Evolutionary conservation across 2,329 filamentous ascomycete species (phyloP).

Genomic region (Botryotinia convoluta): DNA sequence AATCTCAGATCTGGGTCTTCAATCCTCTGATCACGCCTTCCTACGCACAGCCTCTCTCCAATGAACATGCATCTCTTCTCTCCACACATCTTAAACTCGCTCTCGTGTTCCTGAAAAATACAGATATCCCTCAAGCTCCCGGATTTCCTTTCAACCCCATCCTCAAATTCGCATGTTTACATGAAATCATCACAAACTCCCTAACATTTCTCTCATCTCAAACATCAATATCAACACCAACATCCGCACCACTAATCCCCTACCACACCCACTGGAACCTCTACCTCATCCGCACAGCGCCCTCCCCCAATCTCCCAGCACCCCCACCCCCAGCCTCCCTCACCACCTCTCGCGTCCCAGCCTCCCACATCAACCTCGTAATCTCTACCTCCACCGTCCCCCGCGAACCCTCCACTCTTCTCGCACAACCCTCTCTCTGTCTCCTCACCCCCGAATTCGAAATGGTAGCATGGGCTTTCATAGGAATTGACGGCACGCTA

Average conservation of each 20-base stretch:
- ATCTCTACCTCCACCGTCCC: slow-evolving; percentile 34
- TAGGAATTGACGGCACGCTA: slow-evolving; percentile 33
- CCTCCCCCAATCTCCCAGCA: neutral
- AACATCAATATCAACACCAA: slow-evolving; percentile 22
- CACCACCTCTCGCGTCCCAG: slow-evolving; percentile 28
- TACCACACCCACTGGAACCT: neutral
- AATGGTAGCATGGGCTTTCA: slow-evolving; percentile 35
- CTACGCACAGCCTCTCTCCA: slow-evolving; percentile 21
- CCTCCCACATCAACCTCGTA: slow-evolving; percentile 32
- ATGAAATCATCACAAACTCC: slow-evolving; percentile 23
- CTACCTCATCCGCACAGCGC: neutral
- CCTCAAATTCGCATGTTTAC: slow-evolving; percentile 32
- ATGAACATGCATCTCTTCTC: slow-evolving; percentile 16
- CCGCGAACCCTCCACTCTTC: slow-evolving; percentile 30
- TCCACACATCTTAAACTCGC: slow-evolving; percentile 21
- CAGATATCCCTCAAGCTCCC: slow-evolving; percentile 32
- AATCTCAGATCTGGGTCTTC: slow-evolving; percentile 38
- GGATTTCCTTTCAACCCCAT: slow-evolving; percentile 35
- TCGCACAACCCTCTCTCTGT: slow-evolving; percentile 30
- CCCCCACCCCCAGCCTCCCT: slow-evolving; percentile 26
- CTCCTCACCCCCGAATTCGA: slow-evolving; percentile 25
- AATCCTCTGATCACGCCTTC: slow-evolving; percentile 29
- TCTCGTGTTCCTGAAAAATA: slow-evolving; percentile 29
- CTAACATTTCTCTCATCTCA: slow-evolving; percentile 23
- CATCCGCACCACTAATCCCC: slow-evolving; percentile 20